Conservation (phyloP, 176 grass and related monocot genomes). For the Triticum timopheevii region DNA sequence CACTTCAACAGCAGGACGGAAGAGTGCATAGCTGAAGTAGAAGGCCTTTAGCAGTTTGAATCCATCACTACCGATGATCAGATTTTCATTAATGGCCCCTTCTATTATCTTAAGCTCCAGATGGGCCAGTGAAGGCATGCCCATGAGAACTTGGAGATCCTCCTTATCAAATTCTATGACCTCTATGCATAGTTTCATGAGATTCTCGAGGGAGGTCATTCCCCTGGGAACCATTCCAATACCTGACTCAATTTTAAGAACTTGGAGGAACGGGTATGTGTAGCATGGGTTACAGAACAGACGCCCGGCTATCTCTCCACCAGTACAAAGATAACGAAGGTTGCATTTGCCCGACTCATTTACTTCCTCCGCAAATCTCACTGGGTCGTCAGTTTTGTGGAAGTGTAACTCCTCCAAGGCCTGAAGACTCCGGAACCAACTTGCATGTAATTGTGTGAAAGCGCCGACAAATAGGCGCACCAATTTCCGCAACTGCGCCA, state of each 20-base stretch:
- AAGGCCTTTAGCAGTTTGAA: neutral
- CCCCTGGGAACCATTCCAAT: neutral
- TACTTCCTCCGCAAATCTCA: neutral
- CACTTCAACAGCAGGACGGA: too few relatives aligned
- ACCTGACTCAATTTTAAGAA: neutral
- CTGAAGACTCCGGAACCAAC: neutral
- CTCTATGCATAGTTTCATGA: accelerated
- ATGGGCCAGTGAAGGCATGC: neutral
- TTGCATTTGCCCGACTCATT: neutral
- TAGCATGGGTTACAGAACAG: neutral
- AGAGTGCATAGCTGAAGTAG: neutral
- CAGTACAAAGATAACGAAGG: neutral
- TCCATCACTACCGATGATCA: neutral
- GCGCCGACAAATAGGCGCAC: neutral
- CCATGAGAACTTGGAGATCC: neutral
- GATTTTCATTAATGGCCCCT: neutral
- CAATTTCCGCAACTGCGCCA: neutral
- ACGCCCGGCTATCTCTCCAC: neutral
- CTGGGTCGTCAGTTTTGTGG: neutral
- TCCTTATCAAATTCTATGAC: neutral
- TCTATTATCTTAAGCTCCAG: neutral
- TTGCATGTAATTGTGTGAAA: neutral
- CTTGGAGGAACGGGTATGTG: neutral
- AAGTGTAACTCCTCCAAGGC: neutral
- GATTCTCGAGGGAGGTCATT: neutral